These are phyloP conservation scores for Chaetomium tenue DNA, from an alignment of 495 filamentous ascomycete species.

Conservation along the genomic window DNA sequence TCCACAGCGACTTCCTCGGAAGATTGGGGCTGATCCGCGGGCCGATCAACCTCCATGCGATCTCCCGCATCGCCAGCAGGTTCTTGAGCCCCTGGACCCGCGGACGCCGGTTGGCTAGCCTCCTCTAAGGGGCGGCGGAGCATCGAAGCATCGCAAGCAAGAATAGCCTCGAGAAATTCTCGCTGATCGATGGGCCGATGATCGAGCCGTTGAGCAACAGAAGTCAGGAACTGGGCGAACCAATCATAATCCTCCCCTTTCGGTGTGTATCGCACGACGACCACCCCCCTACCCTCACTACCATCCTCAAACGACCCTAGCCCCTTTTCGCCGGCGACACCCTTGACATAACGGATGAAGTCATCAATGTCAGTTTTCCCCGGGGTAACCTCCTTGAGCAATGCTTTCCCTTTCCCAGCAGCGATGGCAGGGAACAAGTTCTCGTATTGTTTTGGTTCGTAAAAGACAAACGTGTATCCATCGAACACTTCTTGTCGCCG, in stretches of 20 bases:
- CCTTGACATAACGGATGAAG: conserved; percentile 73
- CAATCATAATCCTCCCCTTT: conserved; percentile 63
- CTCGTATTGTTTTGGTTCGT: conserved; percentile 73
- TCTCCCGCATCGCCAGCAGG: conserved; percentile 2
- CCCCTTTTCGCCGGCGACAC: conserved; percentile 69
- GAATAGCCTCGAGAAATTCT: conserved; percentile 88
- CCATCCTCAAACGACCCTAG: conserved; percentile 60
- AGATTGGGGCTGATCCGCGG: conserved; percentile 16
- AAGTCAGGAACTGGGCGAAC: conserved; percentile 63
- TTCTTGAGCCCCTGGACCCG: conserved; percentile 20
- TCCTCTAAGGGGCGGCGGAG: conserved; percentile 62
- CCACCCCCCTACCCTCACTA: conserved; percentile 64
- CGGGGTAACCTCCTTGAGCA: conserved; percentile 60
- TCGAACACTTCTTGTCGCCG: conserved; percentile 71
- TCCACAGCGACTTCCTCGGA: conserved; percentile 16
- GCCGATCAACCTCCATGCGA: conserved; percentile 38
- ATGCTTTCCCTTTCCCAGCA: conserved; percentile 77
- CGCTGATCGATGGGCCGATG: conserved; percentile 85
- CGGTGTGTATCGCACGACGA: conserved; percentile 73
- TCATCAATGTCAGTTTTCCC: conserved; percentile 70
- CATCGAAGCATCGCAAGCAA: conserved; percentile 68
- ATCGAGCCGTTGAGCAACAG: conserved; percentile 66
- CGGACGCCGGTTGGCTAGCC: conserved; percentile 29
- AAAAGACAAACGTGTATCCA: conserved; percentile 86
- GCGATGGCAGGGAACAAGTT: conserved; percentile 70